A percentile compares a stretch with the other conserved stretches of the same genome.
These are phyloP conservation scores for Pythium sp. DNA, from an alignment of 352 stramenopile species.

Conservation along the genomic window DNA sequence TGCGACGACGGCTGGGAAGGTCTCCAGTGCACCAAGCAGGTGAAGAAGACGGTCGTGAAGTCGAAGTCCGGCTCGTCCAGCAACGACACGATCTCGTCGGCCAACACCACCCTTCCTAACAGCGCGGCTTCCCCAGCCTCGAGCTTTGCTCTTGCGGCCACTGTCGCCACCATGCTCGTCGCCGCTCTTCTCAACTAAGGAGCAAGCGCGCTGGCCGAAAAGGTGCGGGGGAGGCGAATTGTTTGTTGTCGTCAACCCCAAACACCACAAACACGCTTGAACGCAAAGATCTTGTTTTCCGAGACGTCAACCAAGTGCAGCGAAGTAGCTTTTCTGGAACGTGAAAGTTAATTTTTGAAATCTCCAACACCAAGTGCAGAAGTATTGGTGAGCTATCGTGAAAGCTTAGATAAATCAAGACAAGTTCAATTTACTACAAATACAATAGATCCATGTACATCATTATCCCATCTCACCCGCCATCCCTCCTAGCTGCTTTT, in stretches of 20 bases:
- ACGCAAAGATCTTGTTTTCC: constrained; percentile 2
- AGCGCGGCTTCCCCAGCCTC: constrained; percentile 18
- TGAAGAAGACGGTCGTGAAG: constrained; percentile 32
- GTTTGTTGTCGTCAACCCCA: constrained; percentile 1
- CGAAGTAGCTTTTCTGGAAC: background rate
- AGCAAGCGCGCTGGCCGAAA: background rate
- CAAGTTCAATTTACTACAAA: background rate
- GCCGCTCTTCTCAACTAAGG: constrained; percentile 22
- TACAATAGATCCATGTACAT: constrained; percentile 10
- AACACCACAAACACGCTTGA: background rate
- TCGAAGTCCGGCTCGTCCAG: constrained; percentile 18
- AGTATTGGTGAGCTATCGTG: background rate
- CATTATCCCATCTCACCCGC: background rate
- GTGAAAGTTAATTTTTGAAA: background rate
- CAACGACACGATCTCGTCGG: constrained; percentile 13
- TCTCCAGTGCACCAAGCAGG: constrained; percentile 67
- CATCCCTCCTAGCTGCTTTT: no score
- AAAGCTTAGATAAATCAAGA: constrained; percentile 6
- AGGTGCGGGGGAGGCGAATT: background rate
- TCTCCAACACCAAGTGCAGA: background rate
- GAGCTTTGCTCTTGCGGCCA: constrained; percentile 25
- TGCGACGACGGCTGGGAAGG: constrained; percentile 62
- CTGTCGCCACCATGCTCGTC: constrained; percentile 32
- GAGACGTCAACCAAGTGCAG: background rate
- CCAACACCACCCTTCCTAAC: constrained; percentile 19